Base-by-base conservation (phyloP, 257 asterid species). In the Penstemon eatonii region DNA sequence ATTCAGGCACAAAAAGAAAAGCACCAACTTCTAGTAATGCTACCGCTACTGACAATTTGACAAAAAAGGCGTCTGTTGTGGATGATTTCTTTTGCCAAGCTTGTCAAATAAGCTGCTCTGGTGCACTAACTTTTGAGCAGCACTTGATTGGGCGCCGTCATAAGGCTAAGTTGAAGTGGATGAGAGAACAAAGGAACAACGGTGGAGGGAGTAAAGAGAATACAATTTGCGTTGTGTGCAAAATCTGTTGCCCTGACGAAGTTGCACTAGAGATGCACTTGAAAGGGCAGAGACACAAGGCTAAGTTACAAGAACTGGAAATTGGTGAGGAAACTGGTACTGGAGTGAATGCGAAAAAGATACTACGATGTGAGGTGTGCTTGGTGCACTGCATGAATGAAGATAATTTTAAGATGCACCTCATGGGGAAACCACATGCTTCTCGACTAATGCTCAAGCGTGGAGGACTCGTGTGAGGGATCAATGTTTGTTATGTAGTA, bases 91-190 rank as follows among this genome's bases (percentile, higher is more conserved):
- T 73, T 33, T 89, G 96, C 51, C 50, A 78, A 13, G 61, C 81
- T 51, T 88, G 91, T 41, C 75, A 76, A 54, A 75, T 77, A 37
- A 60, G 55, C 39, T 82, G 93, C 83, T 72, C 84, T 1, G 57
- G 86, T 54, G 41, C 39, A 7, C 49, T 42, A 18, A 66, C 63
- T 5, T 74, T 77, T 68, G 43, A 60, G 52, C 82, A 72, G 15
- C 96, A 86, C 69, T n/a, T 84, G 15, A 66, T 40, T 7, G 90
- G 92, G 45, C 81, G 82, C 4, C 72, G 68, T 60, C 96, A 88
- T 83, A 81, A 71, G 80, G 74, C 73, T 9, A 86, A 81, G 76
- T 18, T 79, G 72, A 68, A 61, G 67, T 74, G 43, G 49, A 39
- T 11, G 58, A 60, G 63, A 53, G 45, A 58, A 53, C 56, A 76